Base-by-base conservation (phyloP, 2,329 filamentous ascomycete genomes). In the Elsinoe necatrix region DNA sequence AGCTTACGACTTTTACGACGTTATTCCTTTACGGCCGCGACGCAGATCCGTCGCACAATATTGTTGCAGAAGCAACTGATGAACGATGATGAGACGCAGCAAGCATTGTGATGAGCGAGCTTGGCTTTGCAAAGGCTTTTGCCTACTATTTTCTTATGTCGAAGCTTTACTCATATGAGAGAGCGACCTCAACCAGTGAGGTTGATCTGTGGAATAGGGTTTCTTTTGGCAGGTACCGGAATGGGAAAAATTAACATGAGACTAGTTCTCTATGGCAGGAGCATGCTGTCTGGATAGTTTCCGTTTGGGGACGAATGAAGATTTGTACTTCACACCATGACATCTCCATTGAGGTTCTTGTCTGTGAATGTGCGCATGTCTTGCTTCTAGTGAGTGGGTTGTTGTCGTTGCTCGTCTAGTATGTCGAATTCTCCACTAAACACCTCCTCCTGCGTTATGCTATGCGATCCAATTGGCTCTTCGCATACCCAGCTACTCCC, bases 1-100 rank as follows among this genome's bases (percentile, higher is more conserved):
- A 29, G 50, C 23, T 21, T 56, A 59, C 43, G 56, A 59, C 57
- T 54, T 59, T 56, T 47, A 59, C 51, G 58, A 56, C 43, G 34
- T 48, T 56, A 31, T 23, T 34, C 21, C 29, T 20, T 31, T 16
- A 39, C n/a, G 31, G 54, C 54, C 41, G 20, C 41, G 37, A 29
- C 29, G 31, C 31, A 25, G 35, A 56, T 18, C 37, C 41, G 25
- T 45, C 39, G 25, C 34, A 27, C 51, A 42, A 29, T 18, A 42
- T 31, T 29, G n/a, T 21, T 6, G 37, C 18, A 42, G 34, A 23
- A 43, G 23, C 39, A 31, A 20, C 34, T 29, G 42, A 35, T 20
- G 48, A 52, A 52, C 31, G 31, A 29, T 34, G 48, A 23, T 48
- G 43, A 48, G 43, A 48, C 43, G 43, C 43, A 48, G 43, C 43